Base-by-base conservation (phyloP, 768 basidiomycete species). In the Pleurotus citrinopileatus region DNA sequence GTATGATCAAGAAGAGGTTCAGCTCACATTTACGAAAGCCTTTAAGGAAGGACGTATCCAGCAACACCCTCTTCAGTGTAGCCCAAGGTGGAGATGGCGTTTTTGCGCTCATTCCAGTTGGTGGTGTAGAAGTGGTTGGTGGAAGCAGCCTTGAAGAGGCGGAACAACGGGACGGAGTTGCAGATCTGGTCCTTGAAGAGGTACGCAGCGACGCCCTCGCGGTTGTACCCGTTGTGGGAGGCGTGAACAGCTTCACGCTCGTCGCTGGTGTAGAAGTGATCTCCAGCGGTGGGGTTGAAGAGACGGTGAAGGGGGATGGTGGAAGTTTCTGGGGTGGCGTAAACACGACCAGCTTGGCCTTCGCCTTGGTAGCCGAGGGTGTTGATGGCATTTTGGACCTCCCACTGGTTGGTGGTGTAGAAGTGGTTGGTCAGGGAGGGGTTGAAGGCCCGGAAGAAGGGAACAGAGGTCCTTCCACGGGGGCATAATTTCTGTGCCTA, bases 191-290 rank as follows among this genome's bases (percentile, higher is more conserved):
- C 10, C 15, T 22, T 40, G 36, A 55, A 59, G 42, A 56, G 29
- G 34, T 57, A 60, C 3, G 53, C 56, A 29, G 52, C 42, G 22
- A 55, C 32, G 13, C 54, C 57, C 42, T 60, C 59, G 20, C 48
- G 38, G 22, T 10, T 52, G 27, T 52, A 60, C 3, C 56, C 59
- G 19, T 42, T 32, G 17, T 3, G 15, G 34, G 34, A n/a, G 17
- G 48, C 48, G 9, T 51, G 34, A 19, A 19, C 32, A 23, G 48
- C 48, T 19, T 51, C 48, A 28, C 3, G 20, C 32, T 20, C 29
- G 48, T 51, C 25, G 34, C 29, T 51, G 48, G 48, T 51, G 48
- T 51, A 51, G 29, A 51, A 51, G 34, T 51, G 48, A 20, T 51
- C n/a, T 28, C 17, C 3, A 17, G 20, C 19, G 22, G 17, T 10